phyloP scores from a whole-genome alignment of 2,329 filamentous ascomycete species.

The Pseudogymnoascus sp. region DNA sequence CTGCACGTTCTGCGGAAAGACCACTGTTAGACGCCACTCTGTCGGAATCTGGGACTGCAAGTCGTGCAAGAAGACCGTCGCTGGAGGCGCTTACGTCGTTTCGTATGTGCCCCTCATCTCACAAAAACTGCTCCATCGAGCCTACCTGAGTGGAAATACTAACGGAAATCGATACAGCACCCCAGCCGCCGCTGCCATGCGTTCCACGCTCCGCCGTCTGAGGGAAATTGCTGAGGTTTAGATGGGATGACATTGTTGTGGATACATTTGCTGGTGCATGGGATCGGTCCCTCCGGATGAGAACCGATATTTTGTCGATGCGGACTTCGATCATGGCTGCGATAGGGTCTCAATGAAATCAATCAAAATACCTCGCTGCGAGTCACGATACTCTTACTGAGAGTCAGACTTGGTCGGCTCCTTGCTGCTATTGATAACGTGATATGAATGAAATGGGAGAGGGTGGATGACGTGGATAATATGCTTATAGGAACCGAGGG shows the following conservation, averaged over 20 bases:
- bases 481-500: neutral
- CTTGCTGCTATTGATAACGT: neutral
- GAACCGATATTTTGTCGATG: slow-evolving; percentile 15
- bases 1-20: slow-evolving; percentile 99
- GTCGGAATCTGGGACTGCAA: slow-evolving; percentile 97
- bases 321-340: slow-evolving; percentile 22
- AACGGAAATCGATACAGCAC: slow-evolving; percentile 48
- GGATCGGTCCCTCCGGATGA: slow-evolving; percentile 24
- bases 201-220: slow-evolving; percentile 94
- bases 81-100: slow-evolving; percentile 89
- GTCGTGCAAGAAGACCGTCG: slow-evolving; percentile 88
- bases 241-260: slow-evolving; percentile 30
- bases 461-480: slow-evolving; percentile 3
- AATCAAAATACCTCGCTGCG: slow-evolving; percentile 19
- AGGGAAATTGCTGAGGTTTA: slow-evolving; percentile 96
- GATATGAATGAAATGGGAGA: neutral
- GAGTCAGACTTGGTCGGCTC: neutral
- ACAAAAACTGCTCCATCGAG: neutral
- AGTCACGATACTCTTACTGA: slow-evolving; percentile 5
- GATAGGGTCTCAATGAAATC: slow-evolving; percentile 13
- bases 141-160: neutral
- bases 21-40: slow-evolving; percentile 79
- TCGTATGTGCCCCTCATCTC: slow-evolving; percentile 61
- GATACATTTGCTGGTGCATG: slow-evolving; percentile 28
- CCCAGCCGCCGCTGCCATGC: slow-evolving; percentile 84